Evolutionary conservation across 805 yeast species (phyloP).

Genomic region (Candida broadrunensis): DNA sequence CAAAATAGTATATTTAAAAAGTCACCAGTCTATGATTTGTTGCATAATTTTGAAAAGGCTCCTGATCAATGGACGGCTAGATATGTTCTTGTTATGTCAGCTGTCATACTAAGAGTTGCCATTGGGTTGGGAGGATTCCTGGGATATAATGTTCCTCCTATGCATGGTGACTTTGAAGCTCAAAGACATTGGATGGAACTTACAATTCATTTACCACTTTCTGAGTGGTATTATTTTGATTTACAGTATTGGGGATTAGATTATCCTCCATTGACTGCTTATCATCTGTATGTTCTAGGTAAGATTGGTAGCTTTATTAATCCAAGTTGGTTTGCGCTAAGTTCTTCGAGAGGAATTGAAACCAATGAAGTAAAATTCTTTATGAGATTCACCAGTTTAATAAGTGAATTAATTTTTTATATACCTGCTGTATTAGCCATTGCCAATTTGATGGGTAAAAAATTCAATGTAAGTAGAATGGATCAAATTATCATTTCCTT

Average conservation of each 20-base stretch:
- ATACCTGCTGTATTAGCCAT: conserved; percentile 78
- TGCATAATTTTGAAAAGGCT: conserved; percentile 76
- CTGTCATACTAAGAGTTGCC: conserved; percentile 75
- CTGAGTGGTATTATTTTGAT: conserved; percentile 86
- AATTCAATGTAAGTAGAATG: conserved; percentile 53
- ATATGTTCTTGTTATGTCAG: conserved; percentile 68
- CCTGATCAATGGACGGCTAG: conserved; percentile 90
- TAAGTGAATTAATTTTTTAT: conserved; percentile 71
- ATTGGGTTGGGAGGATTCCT: conserved; percentile 88
- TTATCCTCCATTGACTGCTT: conserved; percentile 96
- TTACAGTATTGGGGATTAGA: conserved; percentile 94
- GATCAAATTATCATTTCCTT: conserved; percentile 76
- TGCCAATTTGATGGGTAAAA: conserved; percentile 67
- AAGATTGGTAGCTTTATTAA: conserved; percentile 63
- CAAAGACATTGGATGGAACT: conserved; percentile 98
- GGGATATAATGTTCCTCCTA: conserved; percentile 68
- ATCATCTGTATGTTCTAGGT: conserved; percentile 82
- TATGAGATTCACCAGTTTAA: conserved; percentile 78
- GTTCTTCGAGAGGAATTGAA: conserved; percentile 75
- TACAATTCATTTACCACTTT: conserved; percentile 70
- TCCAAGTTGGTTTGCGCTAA: conserved; percentile 72
- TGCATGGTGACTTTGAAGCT: conserved; percentile 96
- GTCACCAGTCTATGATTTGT: conserved; percentile 74
- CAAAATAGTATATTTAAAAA: conserved; percentile 7
- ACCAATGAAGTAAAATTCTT: conserved; percentile 63